Conservation (phyloP, 495 filamentous ascomycete species). For the Tuber borchii region DNA sequence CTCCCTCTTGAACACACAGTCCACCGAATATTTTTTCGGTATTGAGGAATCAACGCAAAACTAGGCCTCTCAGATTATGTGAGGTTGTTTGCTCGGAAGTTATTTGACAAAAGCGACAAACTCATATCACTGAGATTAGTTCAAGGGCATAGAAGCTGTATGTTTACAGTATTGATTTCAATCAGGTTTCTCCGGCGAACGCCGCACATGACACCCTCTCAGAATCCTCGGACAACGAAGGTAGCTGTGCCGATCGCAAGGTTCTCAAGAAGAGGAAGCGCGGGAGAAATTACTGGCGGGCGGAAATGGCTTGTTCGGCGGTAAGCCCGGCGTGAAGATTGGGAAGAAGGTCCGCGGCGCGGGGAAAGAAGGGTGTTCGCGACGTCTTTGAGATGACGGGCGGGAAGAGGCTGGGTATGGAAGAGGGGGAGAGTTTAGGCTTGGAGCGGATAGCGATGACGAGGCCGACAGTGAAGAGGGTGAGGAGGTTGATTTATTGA, state of each 20-base stretch:
- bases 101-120: too few relatives aligned
- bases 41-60: too few relatives aligned
- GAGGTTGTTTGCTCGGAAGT: too few relatives aligned
- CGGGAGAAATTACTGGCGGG: slow-evolving; percentile 64
- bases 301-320: slow-evolving; percentile 42
- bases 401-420: slow-evolving; percentile 72
- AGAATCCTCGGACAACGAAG: slow-evolving; percentile 9
- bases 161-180: too few relatives aligned
- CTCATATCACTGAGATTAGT: too few relatives aligned
- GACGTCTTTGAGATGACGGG: slow-evolving; percentile 75
- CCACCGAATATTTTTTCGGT: too few relatives aligned
- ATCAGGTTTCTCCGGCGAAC: slow-evolving; percentile 14
- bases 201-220: slow-evolving; percentile 5
- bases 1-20: too few relatives aligned
- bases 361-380: slow-evolving; percentile 45
- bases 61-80: too few relatives aligned
- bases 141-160: too few relatives aligned
- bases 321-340: slow-evolving; percentile 45
- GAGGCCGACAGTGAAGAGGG: slow-evolving; percentile 37
- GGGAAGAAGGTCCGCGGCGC: slow-evolving; percentile 50
- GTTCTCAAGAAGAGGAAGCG: slow-evolving; percentile 83
- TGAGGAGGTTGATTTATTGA: slow-evolving; percentile 43
- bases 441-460: slow-evolving; percentile 37
- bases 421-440: slow-evolving; percentile 53
- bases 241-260: slow-evolving; percentile 38